Conservation (phyloP, 2,329 filamentous ascomycete species). For the Aspergillus pseudoterreus region DNA sequence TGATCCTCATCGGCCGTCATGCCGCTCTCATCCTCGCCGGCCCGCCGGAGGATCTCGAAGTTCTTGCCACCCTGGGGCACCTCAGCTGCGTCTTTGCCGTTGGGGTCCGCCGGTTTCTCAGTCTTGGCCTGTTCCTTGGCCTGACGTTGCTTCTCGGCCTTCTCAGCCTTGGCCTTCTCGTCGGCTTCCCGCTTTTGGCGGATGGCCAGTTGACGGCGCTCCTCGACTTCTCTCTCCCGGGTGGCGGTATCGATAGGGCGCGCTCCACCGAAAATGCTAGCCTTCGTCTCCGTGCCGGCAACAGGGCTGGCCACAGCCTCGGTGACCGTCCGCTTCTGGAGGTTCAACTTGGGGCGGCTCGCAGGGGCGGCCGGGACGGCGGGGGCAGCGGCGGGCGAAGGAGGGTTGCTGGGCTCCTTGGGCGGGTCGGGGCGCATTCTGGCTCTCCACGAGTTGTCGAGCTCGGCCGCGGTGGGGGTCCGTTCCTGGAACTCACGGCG, state of each 20-base stretch:
- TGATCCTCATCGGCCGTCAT: conserved; percentile 51
- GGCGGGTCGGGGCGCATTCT: conserved; percentile 85
- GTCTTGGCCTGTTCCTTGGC: conserved; percentile 36
- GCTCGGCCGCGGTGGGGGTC: conserved; percentile 79
- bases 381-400: conserved; percentile 64
- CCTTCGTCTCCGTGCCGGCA: conserved; percentile 64
- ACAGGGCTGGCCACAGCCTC: conserved; percentile 57
- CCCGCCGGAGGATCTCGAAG: conserved; percentile 55
- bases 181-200: conserved; percentile 84
- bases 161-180: conserved; percentile 75
- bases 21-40: conserved; percentile 45
- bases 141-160: conserved; percentile 59
- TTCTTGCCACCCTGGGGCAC: conserved; percentile 45
- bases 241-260: conserved; percentile 90
- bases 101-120: conserved; percentile 33
- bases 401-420: conserved; percentile 70
- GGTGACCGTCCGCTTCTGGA: conserved; percentile 86
- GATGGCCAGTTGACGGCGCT: conserved; percentile 71
- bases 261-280: conserved; percentile 90
- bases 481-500: conserved; percentile 72
- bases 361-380: conserved; percentile 58
- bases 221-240: conserved; percentile 83
- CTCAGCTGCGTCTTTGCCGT: conserved; percentile 39
- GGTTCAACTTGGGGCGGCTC: conserved; percentile 75
- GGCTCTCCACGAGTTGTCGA: conserved; percentile 88